These are phyloP conservation scores for Cynanchum wilfordii DNA, from an alignment of 257 asterid species.

Conservation along the genomic window DNA sequence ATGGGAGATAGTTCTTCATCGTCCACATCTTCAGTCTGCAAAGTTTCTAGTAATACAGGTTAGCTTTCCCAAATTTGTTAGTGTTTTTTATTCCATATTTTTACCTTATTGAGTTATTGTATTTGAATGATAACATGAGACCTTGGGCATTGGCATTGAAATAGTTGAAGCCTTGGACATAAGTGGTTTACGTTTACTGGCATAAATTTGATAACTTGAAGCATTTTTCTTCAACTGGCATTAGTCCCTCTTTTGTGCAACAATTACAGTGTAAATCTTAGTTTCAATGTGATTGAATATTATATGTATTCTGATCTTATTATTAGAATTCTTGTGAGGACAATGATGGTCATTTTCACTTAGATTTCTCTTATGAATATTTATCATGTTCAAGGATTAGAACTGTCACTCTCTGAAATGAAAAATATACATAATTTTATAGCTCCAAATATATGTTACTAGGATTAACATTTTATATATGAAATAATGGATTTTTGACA, in stretches of 20 bases:
- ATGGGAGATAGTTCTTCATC: constrained; percentile 59
- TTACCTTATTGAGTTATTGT: neutral
- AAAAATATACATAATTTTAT: too few species aligned
- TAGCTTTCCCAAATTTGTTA: neutral
- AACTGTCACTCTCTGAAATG: too few species aligned
- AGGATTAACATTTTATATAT: neutral
- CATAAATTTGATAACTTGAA: neutral
- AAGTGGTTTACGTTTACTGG: neutral
- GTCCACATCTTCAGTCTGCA: constrained; percentile 21
- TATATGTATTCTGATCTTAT: too few species aligned
- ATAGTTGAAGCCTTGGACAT: too few species aligned
- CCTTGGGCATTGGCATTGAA: neutral
- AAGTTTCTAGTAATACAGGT: constrained; percentile 76
- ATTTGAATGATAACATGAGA: neutral
- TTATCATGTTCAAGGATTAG: too few species aligned
- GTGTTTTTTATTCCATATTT: neutral
- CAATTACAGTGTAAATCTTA: neutral
- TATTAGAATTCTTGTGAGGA: too few species aligned
- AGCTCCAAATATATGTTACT: neutral
- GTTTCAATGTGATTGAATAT: neutral
- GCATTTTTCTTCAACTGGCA: neutral
- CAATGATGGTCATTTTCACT: too few species aligned
- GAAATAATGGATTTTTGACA: neutral
- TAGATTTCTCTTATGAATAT: neutral
- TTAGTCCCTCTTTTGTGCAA: neutral